Evolutionary conservation across 495 filamentous ascomycete genomes (phyloP).

Genomic region (Staphylotrichum longicolle): DNA sequence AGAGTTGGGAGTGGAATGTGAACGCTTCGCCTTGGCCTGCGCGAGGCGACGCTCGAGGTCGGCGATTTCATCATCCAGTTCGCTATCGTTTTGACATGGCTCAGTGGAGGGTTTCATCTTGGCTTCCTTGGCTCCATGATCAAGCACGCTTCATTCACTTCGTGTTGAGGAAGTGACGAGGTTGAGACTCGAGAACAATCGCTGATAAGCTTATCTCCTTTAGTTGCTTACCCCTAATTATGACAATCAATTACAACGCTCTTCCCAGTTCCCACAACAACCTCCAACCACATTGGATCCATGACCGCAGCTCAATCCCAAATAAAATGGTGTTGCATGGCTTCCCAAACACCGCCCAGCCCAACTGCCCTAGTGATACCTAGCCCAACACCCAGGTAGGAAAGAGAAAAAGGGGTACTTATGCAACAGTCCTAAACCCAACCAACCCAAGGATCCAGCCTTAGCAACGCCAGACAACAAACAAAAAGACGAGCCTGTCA

Average conservation of each 20-base stretch:
- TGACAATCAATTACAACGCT: conserved; percentile 15
- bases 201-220: conserved; percentile 23
- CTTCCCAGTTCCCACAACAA: conserved; percentile 8
- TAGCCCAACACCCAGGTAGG: neutral
- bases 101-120: neutral
- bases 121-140: neutral
- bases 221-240: conserved; percentile 2
- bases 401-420: neutral
- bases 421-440: neutral
- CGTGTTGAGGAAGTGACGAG: neutral
- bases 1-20: conserved; percentile 13
- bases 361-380: neutral
- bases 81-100: neutral
- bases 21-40: conserved; percentile 31
- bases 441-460: neutral
- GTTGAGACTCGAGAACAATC: neutral
- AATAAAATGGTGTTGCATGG: neutral
- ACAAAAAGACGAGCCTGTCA: conserved; percentile 9
- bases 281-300: neutral
- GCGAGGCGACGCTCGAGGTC: conserved; percentile 40
- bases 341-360: conserved; percentile 19
- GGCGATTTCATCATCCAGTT: conserved; percentile 35
- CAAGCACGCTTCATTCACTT: neutral
- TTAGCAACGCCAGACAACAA: neutral
- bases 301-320: neutral